These are phyloP conservation scores for Exophiala mesophila DNA, from an alignment of 2,329 filamentous ascomycete genomes.

Conservation along the genomic window DNA sequence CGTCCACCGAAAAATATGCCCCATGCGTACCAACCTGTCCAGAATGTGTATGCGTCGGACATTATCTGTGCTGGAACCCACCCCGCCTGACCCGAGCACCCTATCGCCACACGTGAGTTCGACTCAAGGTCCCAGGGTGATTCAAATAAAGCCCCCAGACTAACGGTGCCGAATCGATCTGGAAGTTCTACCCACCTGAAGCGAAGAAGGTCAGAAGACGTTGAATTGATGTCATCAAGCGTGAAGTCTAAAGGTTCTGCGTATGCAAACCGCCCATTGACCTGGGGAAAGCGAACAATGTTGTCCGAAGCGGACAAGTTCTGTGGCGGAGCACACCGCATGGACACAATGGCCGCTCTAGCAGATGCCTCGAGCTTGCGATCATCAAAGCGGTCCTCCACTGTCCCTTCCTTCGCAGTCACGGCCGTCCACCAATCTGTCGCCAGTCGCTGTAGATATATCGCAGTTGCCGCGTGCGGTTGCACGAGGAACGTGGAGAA, in stretches of 20 bases:
- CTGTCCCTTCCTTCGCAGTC: conserved; percentile 2
- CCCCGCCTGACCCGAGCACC: no score
- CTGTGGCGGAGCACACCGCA: background rate
- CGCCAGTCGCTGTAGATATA: conserved; percentile 2
- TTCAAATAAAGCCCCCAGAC: no score
- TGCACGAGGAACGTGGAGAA: no score
- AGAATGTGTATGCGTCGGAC: no score
- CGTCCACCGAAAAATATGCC: no score
- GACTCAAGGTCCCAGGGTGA: no score
- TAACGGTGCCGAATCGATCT: no score
- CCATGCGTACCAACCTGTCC: no score
- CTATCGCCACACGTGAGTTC: no score
- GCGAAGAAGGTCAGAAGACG: no score
- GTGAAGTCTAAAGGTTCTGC: background rate
- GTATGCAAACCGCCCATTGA: background rate
- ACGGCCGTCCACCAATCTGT: conserved; percentile 4
- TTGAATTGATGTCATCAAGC: background rate
- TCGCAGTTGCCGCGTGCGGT: conserved; percentile 1
- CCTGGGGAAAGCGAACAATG: background rate
- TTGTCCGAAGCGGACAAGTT: background rate
- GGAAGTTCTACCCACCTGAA: no score
- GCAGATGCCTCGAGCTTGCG: conserved; percentile 1
- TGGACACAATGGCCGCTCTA: conserved; percentile 3
- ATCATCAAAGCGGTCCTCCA: conserved; percentile 6
- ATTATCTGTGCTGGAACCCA: no score